Evolutionary conservation across 2,329 filamentous ascomycete species (phyloP).

Genomic region (Parafenestella ontariensis): DNA sequence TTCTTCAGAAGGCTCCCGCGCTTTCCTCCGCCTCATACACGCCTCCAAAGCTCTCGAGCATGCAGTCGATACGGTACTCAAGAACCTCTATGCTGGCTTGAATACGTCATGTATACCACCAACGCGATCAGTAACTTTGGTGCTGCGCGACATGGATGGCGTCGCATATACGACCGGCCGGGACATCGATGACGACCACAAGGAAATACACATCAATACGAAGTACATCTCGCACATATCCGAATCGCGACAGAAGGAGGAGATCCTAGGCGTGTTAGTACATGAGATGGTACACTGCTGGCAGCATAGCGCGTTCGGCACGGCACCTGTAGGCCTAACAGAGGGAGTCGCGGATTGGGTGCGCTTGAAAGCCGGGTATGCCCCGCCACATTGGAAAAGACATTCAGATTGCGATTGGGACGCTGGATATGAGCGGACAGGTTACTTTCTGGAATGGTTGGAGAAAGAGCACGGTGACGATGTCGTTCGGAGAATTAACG

Average conservation of each 20-base stretch:
- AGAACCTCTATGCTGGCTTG: conserved; percentile 68
- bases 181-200: conserved; percentile 83
- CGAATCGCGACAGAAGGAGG: conserved; percentile 52
- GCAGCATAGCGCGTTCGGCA: conserved; percentile 73
- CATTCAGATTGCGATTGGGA: conserved; percentile 74
- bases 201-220: conserved; percentile 89
- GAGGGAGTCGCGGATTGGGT: conserved; percentile 97
- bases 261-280: conserved; percentile 83
- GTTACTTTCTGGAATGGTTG: conserved; percentile 87
- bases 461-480: conserved; percentile 67
- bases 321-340: conserved; percentile 73
- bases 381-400: conserved; percentile 82
- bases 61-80: conserved; percentile 72
- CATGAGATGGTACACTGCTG: conserved; percentile 97
- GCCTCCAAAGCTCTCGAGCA: conserved; percentile 66
- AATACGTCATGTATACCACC: conserved; percentile 54
- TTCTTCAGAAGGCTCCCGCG: conserved; percentile 63
- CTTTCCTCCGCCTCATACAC: conserved; percentile 73
- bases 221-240: conserved; percentile 67
- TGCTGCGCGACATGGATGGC: conserved; percentile 79
- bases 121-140: conserved; percentile 85
- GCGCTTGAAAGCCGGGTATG: conserved; percentile 73
- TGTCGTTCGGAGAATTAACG: conserved; percentile 66
- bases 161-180: conserved; percentile 88
- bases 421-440: conserved; percentile 87